phyloP scores from a whole-genome alignment of 1,139 yeast genomes.

The Geotrichum fermentans region DNA sequence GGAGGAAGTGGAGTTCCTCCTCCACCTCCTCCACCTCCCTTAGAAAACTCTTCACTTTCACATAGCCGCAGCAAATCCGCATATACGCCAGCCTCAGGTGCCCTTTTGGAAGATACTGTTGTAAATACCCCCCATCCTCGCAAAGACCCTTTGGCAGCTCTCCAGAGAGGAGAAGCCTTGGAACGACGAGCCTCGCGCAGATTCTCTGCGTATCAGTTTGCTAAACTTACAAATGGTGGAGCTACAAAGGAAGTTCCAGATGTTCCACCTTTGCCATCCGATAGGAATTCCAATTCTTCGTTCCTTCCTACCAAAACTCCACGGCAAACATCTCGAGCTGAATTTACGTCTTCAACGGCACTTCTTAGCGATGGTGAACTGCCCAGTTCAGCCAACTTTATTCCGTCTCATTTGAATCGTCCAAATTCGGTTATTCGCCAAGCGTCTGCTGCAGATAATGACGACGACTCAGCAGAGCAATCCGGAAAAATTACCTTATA shows the following conservation, averaged over 20 bases:
- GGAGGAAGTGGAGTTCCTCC: not conserved
- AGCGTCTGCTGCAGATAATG: not conserved
- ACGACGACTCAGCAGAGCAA: not conserved
- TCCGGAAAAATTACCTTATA: constrained; percentile 41
- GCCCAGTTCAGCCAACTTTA: not conserved
- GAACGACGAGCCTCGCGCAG: constrained; percentile 90
- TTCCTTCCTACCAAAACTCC: constrained; percentile 30
- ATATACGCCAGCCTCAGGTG: not conserved
- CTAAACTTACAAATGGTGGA: constrained; percentile 56
- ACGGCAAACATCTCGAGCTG: constrained; percentile 29
- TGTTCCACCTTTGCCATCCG: constrained; percentile 19
- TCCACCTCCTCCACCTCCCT: not conserved
- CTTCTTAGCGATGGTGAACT: constrained; percentile 19
- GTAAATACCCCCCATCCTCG: constrained; percentile 8
- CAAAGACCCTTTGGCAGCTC: constrained; percentile 60
- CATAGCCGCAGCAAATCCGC: constrained; percentile 8
- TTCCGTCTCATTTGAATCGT: not conserved
- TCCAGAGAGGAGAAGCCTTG: constrained; percentile 74
- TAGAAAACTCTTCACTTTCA: not conserved
- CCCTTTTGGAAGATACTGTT: not conserved
- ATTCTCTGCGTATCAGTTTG: constrained; percentile 89
- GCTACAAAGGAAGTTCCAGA: constrained; percentile 18
- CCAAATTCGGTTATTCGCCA: not conserved
- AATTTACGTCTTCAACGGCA: constrained; percentile 28
- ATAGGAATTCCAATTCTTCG: constrained; percentile 16